Base-by-base conservation (phyloP, 208 protist genomes). In the Perkinsela sp. region DNA sequence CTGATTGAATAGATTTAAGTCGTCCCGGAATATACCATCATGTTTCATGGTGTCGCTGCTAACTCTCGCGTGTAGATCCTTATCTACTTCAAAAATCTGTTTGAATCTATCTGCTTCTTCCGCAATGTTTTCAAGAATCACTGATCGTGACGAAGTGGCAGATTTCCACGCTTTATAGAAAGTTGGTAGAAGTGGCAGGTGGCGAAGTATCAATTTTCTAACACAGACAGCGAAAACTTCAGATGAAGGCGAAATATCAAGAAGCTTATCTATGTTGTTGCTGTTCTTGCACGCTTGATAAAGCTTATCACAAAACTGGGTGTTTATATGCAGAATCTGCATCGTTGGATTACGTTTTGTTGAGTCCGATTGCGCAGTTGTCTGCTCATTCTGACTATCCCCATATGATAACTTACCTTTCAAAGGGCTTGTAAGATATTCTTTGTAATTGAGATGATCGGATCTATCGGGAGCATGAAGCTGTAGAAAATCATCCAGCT, bases 1-100 rank as follows among this genome's bases (percentile, higher is more conserved):
- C 40, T 57, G 40, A 57, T 57, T 57, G 40, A 57, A 57, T n/a
- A 57, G 40, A 22, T 57, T 57, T n/a, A 57, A 22, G 40, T 57
- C 40, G 22, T 57, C 40, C 40, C 22, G 40, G 40, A 57, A 57
- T 57, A 22, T 6, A 22, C 40, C 40, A 57, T 57, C 40, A 57
- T 6, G 13, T 57, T 57, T 57, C 40, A 22, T n/a, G 22, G 22
- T n/a, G 22, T 57, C 40, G 6, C 22, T 22, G 13, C 22, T 57
- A 6, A 6, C 40, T 57, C 40, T 6, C 6, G 13, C 40, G 13
- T 57, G 6, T 6, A 22, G 40, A 6, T 57, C 40, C 22, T 57
- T 57, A 22, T 57, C 22, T n/a, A 57, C 22, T 22, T 57, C 40
- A 22, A 57, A 57, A 57, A 57, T 57, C 22, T 57, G 40, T 22